Conservation (phyloP, 2,329 filamentous ascomycete species). For the Elsinoe arachidis region DNA sequence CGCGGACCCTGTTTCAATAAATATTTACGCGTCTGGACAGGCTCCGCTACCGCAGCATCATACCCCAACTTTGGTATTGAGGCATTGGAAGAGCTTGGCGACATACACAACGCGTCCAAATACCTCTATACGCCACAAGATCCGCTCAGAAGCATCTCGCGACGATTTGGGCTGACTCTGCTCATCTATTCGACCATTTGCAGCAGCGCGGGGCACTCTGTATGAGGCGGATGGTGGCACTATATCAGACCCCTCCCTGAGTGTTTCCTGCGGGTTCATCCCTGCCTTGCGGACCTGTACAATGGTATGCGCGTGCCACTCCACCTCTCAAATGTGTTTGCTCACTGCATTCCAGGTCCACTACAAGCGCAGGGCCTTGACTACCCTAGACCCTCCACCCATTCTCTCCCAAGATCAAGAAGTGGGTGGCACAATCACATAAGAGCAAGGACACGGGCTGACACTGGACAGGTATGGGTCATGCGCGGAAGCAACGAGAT, state of each 20-base stretch:
- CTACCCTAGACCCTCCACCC: conserved; percentile 62
- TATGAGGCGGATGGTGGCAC: background rate
- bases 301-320: conserved; percentile 13
- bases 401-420: conserved; percentile 76
- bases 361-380: conserved; percentile 91
- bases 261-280: background rate
- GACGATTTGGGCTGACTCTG: background rate
- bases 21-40: conserved; percentile 12
- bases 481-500: conserved; percentile 86
- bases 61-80: conserved; percentile 5
- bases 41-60: conserved; percentile 1
- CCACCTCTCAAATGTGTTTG: background rate
- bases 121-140: background rate
- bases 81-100: conserved; percentile 6
- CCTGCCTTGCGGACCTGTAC: conserved; percentile 7
- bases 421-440: conserved; percentile 44
- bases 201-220: background rate
- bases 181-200: background rate
- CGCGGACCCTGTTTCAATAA: conserved; percentile 13
- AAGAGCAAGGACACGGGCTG: conserved; percentile 23
- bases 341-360: conserved; percentile 56
- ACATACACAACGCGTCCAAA: conserved; percentile 4
- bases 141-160: background rate
- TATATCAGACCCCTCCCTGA: background rate
- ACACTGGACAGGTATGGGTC: conserved; percentile 65